A percentile compares a stretch with the other conserved stretches of the same genome.
These are phyloP conservation scores for Aspergillus glaucus DNA, from an alignment of 2,329 filamentous ascomycete genomes.

Conservation along the genomic window DNA sequence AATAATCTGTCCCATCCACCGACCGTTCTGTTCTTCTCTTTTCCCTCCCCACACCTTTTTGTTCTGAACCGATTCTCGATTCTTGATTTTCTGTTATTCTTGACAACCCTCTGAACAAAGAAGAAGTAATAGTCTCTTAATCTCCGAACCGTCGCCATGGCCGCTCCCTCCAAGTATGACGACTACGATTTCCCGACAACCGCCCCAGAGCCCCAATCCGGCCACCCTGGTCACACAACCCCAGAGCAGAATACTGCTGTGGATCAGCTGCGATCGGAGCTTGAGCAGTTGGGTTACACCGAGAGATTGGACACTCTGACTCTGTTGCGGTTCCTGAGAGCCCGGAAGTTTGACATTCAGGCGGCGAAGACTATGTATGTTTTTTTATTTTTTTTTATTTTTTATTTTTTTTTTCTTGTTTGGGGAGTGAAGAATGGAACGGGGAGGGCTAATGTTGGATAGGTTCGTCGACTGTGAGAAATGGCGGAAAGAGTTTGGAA, in stretches of 20 bases:
- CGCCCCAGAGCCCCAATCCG: constrained; percentile 61
- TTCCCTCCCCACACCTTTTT: constrained; percentile 2
- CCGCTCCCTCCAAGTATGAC: constrained; percentile 84
- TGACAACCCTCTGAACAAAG: neutral
- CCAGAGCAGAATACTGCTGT: constrained; percentile 84
- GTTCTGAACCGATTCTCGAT: constrained; percentile 1
- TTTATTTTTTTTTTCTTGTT: too few species aligned
- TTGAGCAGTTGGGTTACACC: constrained; percentile 76
- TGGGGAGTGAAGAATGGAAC: too few species aligned
- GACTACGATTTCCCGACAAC: constrained; percentile 87
- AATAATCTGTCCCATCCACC: neutral
- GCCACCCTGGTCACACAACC: constrained; percentile 84
- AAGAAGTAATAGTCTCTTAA: neutral
- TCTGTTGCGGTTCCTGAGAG: constrained; percentile 84
- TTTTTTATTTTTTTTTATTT: too few species aligned
- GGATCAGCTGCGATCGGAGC: constrained; percentile 71
- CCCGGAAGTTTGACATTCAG: constrained; percentile 88
- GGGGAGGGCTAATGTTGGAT: constrained; percentile 3
- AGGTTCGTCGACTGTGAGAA: constrained; percentile 89
- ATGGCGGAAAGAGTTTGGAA: constrained; percentile 81
- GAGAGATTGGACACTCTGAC: constrained; percentile 88
- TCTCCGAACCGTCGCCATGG: constrained; percentile 19
- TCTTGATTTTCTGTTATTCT: neutral
- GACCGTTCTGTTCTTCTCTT: constrained; percentile 4
- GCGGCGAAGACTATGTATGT: constrained; percentile 79